Percentiles rank a stretch among this genome's conserved stretches.
Evolutionary conservation across 2,329 filamentous ascomycete species (phyloP).

Genomic region (Blumeriella jaapii): DNA sequence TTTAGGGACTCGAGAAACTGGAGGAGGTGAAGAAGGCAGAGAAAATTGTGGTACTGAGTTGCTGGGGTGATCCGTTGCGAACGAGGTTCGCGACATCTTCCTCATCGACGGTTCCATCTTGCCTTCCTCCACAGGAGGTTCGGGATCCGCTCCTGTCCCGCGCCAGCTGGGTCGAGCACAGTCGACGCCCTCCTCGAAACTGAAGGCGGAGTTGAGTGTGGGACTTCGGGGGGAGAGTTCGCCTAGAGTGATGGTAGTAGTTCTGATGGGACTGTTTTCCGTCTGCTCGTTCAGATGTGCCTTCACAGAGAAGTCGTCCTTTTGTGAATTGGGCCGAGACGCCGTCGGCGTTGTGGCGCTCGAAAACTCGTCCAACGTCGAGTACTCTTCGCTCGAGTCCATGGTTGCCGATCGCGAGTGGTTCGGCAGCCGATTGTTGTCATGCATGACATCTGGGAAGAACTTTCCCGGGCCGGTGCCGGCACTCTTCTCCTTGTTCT

Average conservation of each 20-base stretch:
- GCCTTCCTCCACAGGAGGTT: constrained; percentile 9
- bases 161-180: constrained; percentile 12
- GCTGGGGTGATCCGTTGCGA: constrained; percentile 1
- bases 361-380: constrained; percentile 19
- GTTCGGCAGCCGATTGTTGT: not conserved
- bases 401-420: constrained; percentile 13
- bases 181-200: constrained; percentile 6
- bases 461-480: not conserved
- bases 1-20: not conserved
- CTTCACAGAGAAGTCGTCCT: constrained; percentile 8
- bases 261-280: too few relatives aligned
- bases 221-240: constrained; percentile 1
- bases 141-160: constrained; percentile 12
- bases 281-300: not conserved
- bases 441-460: not conserved
- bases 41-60: constrained; percentile 1
- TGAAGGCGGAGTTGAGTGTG: constrained; percentile 5
- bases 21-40: too few relatives aligned
- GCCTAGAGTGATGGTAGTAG: not conserved
- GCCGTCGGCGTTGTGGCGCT: constrained; percentile 21
- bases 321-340: constrained; percentile 21
- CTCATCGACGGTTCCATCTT: constrained; percentile 10
- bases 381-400: constrained; percentile 24
- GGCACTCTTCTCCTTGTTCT: not conserved
- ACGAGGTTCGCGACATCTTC: constrained; percentile 4